Evolutionary conservation across 164 flowering plant species (phyloP).

Genomic region (grape (Vitis vinifera)): ASM3070453v1 NC_081817.1:25632501-25633000

Average conservation of each 20-base stretch:
- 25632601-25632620: no score
- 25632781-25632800: slow-evolving; percentile 4
- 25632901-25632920: no score
- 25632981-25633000: no score
- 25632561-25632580: background rate
- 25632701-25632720: background rate
- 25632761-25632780: slow-evolving; percentile 5
- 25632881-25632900: no score
- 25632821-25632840: slow-evolving; percentile 12
- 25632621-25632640: no score
- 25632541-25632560: background rate
- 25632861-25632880: background rate
- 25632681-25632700: background rate
- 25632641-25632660: background rate
- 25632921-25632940: no score
- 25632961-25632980: no score
- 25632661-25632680: background rate
- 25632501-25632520: slow-evolving; percentile 3
- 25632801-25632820: slow-evolving; percentile 6
- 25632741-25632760: slow-evolving; percentile 14
- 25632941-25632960: no score
- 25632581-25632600: background rate
- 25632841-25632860: slow-evolving; percentile 20
- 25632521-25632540: background rate
- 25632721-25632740: slow-evolving; percentile 6